These are phyloP conservation scores for Sugiyamaella boreocaroliniensis DNA, from an alignment of 805 yeast genomes.

Conservation along the genomic window DNA sequence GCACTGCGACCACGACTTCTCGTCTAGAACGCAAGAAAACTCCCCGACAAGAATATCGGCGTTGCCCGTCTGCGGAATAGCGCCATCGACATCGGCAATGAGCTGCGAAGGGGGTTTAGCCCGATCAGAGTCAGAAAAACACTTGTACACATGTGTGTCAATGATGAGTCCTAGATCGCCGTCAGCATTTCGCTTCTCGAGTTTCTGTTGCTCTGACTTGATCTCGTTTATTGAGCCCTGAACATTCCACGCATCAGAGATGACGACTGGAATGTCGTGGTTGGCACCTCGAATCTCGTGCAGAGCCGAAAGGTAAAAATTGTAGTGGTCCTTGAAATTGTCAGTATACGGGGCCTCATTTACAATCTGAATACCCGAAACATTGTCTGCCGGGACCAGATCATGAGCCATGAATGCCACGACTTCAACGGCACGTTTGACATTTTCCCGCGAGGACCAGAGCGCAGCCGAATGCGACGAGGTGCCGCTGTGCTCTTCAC, in stretches of 20 bases:
- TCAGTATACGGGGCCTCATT: constrained; percentile 72
- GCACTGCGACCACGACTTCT: constrained; percentile 57
- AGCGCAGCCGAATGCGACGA: constrained; percentile 51
- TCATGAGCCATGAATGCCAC: constrained; percentile 59
- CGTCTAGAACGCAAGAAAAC: constrained; percentile 81
- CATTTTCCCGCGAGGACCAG: constrained; percentile 42
- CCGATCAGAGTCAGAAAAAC: constrained; percentile 73
- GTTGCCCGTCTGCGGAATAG: constrained; percentile 30
- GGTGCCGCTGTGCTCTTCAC: constrained; percentile 78
- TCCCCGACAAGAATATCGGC: constrained; percentile 83
- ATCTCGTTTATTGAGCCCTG: constrained; percentile 70
- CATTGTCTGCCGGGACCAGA: constrained; percentile 51
- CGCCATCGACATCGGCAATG: constrained; percentile 45
- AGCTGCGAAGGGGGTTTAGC: constrained; percentile 57
- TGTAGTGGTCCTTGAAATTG: constrained; percentile 36
- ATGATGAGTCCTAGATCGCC: constrained; percentile 50
- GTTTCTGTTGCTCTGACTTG: constrained; percentile 31
- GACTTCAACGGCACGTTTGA: constrained; percentile 42
- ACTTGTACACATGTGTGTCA: constrained; percentile 81
- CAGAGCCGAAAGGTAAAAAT: constrained; percentile 61
- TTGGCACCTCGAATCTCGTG: constrained; percentile 53
- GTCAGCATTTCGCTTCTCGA: constrained; percentile 17
- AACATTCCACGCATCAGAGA: constrained; percentile 95
- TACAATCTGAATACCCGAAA: constrained; percentile 76
- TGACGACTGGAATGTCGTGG: constrained; percentile 56